Evolutionary conservation across 768 basidiomycete genomes (phyloP), one percentile per base, ranked within the genome.

Genomic region (Inosperma sp.): DNA sequence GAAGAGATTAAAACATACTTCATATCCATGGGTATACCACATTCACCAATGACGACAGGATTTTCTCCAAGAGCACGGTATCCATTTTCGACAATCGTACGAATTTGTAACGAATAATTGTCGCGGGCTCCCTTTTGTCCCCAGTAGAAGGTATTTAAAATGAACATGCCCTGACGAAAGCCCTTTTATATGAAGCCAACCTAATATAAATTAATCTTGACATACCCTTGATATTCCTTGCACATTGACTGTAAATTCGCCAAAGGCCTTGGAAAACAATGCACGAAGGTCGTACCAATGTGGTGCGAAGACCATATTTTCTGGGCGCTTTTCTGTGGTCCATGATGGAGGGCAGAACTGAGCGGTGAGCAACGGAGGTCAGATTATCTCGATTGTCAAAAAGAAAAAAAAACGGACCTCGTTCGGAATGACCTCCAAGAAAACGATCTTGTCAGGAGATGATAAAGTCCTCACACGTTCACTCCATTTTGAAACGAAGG

Each of bases 11-110:
- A 29, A 3, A 72, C 86, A 35, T 59, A 93, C 93, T 99, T 97
- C 78, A 96, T 82, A 59, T 99, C 96, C 86, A 98, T 95, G 1
- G 95, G 95, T 17, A 97, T 76, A 25, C 95, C 95, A 55, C 87
- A 90, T 66, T 99, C 95, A 16, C 94, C 94, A 52, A 99, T 79
- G 10, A 97, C 67, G 33, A 92, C 80, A 9, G 95, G 95, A 14
- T 68, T 78, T 60, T 93, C 89, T 21, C 90, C 92, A 0, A 96
- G 74, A 3, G 80, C 72, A 26, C 76, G 66, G 58, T 88, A 82
- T 0, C 79, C 85, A 16, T 78, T 73, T 47, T 87, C 75, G 5
- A 91, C 80, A 41, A 97, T 78, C 54, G 84, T 94, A 7, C 75
- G 72, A 27, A 97, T 83, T 59, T 99, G 95, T 7, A 87, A 66